Evolutionary conservation across 495 filamentous ascomycete genomes (phyloP).

Genomic region (Lepidopterella palustris): DNA sequence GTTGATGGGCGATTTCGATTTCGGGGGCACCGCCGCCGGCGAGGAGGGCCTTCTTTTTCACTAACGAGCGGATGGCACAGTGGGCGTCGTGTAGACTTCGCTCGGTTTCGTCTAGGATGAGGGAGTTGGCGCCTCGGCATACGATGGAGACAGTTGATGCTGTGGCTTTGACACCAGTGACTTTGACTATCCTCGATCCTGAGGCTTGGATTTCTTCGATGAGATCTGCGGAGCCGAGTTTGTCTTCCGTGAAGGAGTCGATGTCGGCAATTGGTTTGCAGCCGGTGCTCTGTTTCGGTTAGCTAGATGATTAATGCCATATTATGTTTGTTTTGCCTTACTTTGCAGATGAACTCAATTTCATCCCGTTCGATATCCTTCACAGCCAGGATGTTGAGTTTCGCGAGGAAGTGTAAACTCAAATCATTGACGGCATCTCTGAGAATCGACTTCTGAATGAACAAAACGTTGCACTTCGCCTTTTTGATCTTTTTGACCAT

Average conservation of each 20-base stretch:
- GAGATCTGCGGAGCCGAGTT: conserved; percentile 91
- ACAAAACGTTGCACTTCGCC: conserved; percentile 96
- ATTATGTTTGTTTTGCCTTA: conserved; percentile 13
- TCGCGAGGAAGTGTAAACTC: conserved; percentile 92
- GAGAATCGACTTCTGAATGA: conserved; percentile 98
- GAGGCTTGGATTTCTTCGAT: conserved; percentile 85
- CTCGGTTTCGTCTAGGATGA: conserved; percentile 96
- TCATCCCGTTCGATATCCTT: conserved; percentile 98
- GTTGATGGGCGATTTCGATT: conserved; percentile 80
- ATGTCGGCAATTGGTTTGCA: conserved; percentile 99
- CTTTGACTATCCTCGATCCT: conserved; percentile 86
- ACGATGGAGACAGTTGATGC: conserved; percentile 91
- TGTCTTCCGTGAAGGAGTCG: conserved; percentile 98
- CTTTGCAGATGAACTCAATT: conserved; percentile 98
- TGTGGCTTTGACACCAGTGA: conserved; percentile 76
- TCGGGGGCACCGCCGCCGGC: conserved; percentile 95
- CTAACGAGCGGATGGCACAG: conserved; percentile 93
- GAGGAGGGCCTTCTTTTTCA: conserved; percentile 97
- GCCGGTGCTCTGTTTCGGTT: conserved; percentile 57
- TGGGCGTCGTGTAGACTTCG: conserved; percentile 93
- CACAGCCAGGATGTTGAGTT: conserved; percentile 88
- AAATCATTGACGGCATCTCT: conserved; percentile 97
- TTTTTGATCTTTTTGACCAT: conserved; percentile 99
- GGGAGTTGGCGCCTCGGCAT: conserved; percentile 83
- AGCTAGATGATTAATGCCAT: not conserved